These are phyloP conservation scores for Acacia melanoxylon DNA, from an alignment of 306 rosid species.

Conservation along the genomic window DNA sequence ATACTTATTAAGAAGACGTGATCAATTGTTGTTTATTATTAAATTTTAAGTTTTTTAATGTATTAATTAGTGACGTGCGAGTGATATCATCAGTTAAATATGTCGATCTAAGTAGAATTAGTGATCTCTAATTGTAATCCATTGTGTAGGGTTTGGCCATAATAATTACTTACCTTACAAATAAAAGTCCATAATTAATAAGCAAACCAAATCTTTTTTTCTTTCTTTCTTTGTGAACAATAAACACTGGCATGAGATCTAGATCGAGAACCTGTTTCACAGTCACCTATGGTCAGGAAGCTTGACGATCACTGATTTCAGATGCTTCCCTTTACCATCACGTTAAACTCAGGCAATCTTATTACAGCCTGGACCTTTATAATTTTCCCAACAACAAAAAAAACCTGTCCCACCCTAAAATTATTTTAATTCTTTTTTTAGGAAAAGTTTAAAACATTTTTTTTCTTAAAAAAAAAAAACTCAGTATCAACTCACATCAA, in stretches of 20 bases:
- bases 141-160: neutral
- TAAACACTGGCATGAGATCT: neutral
- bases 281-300: neutral
- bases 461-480: neutral
- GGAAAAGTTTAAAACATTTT: neutral
- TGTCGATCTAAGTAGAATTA: neutral
- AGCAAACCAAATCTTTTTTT: neutral
- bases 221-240: neutral
- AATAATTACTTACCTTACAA: neutral
- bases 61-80: neutral
- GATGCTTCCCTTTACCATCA: neutral
- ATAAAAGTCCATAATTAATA: neutral
- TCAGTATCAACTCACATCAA: neutral
- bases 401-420: neutral
- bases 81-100: neutral
- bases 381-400: neutral
- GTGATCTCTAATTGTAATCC: neutral
- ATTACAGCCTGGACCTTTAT: neutral
- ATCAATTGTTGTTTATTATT: neutral
- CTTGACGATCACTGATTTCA: neutral
- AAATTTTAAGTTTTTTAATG: too few relatives aligned
- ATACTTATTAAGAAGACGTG: neutral
- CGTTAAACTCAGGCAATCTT: neutral
- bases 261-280: slow-evolving; percentile 4
- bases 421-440: neutral